Evolutionary conservation across 2,329 filamentous ascomycete genomes (phyloP), one percentile per base, ranked within the genome.

Genomic region (Aspergillus unguis): DNA sequence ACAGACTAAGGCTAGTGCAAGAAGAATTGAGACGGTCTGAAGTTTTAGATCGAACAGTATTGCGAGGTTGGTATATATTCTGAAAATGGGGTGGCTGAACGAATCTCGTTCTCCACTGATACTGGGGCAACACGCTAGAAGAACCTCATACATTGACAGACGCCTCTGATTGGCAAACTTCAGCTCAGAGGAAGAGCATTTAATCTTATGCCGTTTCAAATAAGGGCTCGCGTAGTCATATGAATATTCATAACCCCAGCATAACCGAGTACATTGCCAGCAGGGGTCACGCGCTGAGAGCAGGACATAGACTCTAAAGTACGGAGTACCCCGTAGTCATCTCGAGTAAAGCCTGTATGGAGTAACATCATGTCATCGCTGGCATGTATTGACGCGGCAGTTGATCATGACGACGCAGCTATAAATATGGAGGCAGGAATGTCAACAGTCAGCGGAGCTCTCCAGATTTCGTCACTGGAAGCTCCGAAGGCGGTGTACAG

Each of bases 21-120:
- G 9, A 32, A 37, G 40, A 40, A 32, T 52, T 47, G 43, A 50
- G 25, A 48, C 38, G 37, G 31, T 27, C 38, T 37, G 43, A 32
- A 46, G 31, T 48, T 43, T 42, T 28, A 45, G 40, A 48, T 43
- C 33, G 32, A 37, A 42, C 53, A 59, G 57, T 57, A 57, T 58
- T 31, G 52, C 53, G 57, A 61, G 59, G 61, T 50, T 59, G 59
- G 60, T 48, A 48, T 53, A 46, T 55, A 55, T 47, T 42, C 38
- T 51, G 58, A 64, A 70, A 70, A 65, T 60, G 61, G 58, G 65
- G 67, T 69, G 67, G 68, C 67, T 70, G 67, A 64, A 65, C 57
- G 48, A 56, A 59, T 56, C 42, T 52, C 53, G 38, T 48, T 52
- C 58, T 46, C 44, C 28, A 40, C 48, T 28, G 28, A 10, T 33